Evolutionary conservation across 495 filamentous ascomycete species (phyloP).

Genomic region (Acidiella bohemica): DNA sequence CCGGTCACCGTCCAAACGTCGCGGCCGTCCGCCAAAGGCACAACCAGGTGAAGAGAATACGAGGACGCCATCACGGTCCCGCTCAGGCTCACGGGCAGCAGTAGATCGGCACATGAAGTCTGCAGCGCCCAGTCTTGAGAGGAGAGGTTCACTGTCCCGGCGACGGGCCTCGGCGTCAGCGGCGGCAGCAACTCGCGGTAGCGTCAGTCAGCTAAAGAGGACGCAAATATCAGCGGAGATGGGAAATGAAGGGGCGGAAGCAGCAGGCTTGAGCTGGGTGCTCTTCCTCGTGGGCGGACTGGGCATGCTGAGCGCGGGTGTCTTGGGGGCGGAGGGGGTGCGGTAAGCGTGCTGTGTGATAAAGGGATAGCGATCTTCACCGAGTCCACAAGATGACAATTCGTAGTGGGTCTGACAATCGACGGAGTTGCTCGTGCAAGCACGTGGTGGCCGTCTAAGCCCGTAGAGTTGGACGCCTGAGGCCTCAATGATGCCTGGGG

Average conservation of each 20-base stretch:
- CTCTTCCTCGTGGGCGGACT: slow-evolving; percentile 7
- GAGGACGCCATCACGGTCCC: background rate
- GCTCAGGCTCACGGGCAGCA: background rate
- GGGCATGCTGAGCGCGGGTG: slow-evolving; percentile 9
- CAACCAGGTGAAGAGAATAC: background rate
- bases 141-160: too few relatives aligned
- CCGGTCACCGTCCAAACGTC: too few relatives aligned
- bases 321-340: slow-evolving; percentile 7
- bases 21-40: too few relatives aligned
- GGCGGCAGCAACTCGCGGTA: too few relatives aligned
- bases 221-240: background rate
- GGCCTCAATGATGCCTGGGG: background rate
- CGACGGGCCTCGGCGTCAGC: too few relatives aligned
- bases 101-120: background rate
- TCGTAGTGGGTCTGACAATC: background rate
- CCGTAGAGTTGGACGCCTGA: too few relatives aligned
- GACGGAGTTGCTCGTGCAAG: too few relatives aligned
- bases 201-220: background rate
- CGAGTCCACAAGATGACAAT: background rate
- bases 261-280: slow-evolving; percentile 1
- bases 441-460: too few relatives aligned
- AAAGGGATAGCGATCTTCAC: background rate
- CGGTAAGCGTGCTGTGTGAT: background rate
- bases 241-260: slow-evolving; percentile 1
- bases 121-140: background rate